These are phyloP conservation scores for Cladophialophora psammophila DNA, from an alignment of 2,329 filamentous ascomycete species.

Conservation along the genomic window DNA sequence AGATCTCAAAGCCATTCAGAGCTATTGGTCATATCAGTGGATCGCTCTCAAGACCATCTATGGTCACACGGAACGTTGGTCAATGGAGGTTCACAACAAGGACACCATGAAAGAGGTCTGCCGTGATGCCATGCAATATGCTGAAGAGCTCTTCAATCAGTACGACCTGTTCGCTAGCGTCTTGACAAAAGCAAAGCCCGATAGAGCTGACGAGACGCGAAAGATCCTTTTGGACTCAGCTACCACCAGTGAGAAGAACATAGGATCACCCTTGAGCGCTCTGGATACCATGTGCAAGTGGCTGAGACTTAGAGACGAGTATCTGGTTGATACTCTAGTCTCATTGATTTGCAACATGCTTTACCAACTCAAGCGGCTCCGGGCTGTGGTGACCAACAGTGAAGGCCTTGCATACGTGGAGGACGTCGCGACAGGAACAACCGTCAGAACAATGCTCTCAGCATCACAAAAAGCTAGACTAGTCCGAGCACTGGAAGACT, in stretches of 20 bases:
- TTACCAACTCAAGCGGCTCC: slow-evolving; percentile 67
- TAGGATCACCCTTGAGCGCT: slow-evolving; percentile 64
- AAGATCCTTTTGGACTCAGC: slow-evolving; percentile 62
- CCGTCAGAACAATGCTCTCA: slow-evolving; percentile 79
- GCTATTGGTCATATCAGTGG: slow-evolving; percentile 89
- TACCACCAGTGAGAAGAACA: slow-evolving; percentile 23
- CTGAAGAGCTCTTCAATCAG: slow-evolving; percentile 82
- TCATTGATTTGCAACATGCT: slow-evolving; percentile 85
- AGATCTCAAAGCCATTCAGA: slow-evolving; percentile 71
- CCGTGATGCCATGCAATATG: slow-evolving; percentile 92
- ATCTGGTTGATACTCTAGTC: slow-evolving; percentile 82
- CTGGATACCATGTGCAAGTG: slow-evolving; percentile 79
- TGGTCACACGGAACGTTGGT: slow-evolving; percentile 83
- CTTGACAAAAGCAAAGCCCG: slow-evolving; percentile 57
- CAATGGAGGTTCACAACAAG: slow-evolving; percentile 72
- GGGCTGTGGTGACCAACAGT: slow-evolving; percentile 62
- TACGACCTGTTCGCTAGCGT: slow-evolving; percentile 83
- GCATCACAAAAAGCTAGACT: slow-evolving; percentile 86
- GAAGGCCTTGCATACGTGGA: slow-evolving; percentile 70
- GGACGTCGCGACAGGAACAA: slow-evolving; percentile 53
- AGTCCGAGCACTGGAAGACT: slow-evolving; percentile 65
- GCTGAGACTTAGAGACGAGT: slow-evolving; percentile 87
- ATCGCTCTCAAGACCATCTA: slow-evolving; percentile 81
- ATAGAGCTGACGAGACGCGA: slow-evolving; percentile 53
- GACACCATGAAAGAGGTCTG: slow-evolving; percentile 88